A percentile compares a stretch with the other conserved stretches of the same genome.
These are phyloP conservation scores for Plasmodium vivax DNA, from an alignment of 169 alveolate species.

Conservation along the genomic window DNA sequence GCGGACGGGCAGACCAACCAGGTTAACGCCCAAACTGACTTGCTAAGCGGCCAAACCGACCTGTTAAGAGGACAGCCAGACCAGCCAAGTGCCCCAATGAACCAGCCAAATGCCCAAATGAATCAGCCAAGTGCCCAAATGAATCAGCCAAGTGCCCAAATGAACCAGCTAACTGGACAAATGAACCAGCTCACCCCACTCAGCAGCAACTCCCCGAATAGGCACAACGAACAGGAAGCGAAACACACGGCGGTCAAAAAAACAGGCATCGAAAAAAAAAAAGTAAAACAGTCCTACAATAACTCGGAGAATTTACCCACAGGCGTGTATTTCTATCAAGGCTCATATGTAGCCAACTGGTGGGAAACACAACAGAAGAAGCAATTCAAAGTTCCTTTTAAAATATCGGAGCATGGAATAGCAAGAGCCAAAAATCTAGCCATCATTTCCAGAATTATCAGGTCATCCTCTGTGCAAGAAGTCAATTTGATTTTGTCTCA, in stretches of 20 bases:
- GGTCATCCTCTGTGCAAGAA: constrained; percentile 62
- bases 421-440: constrained; percentile 71
- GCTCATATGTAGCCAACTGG: constrained; percentile 75
- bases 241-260: constrained; percentile 15
- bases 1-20: neutral
- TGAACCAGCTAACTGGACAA: neutral
- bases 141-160: neutral
- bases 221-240: neutral
- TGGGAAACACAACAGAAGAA: constrained; percentile 74
- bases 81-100: neutral
- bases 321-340: constrained; percentile 73
- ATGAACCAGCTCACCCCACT: neutral
- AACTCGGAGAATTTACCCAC: constrained; percentile 67
- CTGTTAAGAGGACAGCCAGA: neutral
- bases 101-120: neutral
- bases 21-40: neutral
- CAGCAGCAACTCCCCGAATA: neutral
- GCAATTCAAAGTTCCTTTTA: constrained; percentile 70
- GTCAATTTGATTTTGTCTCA: constrained; percentile 56
- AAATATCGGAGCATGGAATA: constrained; percentile 73
- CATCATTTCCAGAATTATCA: constrained; percentile 46
- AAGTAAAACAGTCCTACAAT: constrained; percentile 12
- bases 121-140: neutral
- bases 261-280: constrained; percentile 27
- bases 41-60: neutral